phyloP scores from a whole-genome alignment of 768 basidiomycete genomes.

The Mycena epipterygia region DNA sequence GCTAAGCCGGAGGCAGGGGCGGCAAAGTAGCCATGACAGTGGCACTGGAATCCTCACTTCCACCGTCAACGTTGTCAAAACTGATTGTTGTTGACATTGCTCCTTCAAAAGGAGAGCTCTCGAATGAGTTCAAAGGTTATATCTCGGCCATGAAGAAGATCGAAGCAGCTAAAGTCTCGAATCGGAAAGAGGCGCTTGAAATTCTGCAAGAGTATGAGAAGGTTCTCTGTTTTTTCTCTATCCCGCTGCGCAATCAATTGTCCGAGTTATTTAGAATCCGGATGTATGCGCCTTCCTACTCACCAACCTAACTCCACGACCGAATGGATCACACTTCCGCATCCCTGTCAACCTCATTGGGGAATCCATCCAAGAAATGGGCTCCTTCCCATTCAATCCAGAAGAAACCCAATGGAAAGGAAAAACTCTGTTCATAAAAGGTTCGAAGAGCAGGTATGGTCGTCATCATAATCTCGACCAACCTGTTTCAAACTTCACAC shows the following conservation, averaged over 20 bases:
- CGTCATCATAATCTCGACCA: not conserved
- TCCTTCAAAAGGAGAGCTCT: constrained; percentile 71
- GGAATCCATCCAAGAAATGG: constrained; percentile 74
- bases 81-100: constrained; percentile 89
- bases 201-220: constrained; percentile 74
- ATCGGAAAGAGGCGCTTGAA: constrained; percentile 78
- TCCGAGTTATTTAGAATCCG: constrained; percentile 65
- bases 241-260: not conserved
- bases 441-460: constrained; percentile 79
- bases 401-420: constrained; percentile 69
- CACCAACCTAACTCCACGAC: constrained; percentile 76
- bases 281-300: constrained; percentile 85
- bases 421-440: constrained; percentile 81
- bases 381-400: constrained; percentile 81
- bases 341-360: constrained; percentile 80
- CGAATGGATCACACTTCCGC: constrained; percentile 64
- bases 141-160: constrained; percentile 82
- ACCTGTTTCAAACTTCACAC: not conserved
- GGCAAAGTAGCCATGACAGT: constrained; percentile 86
- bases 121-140: constrained; percentile 75
- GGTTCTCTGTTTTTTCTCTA: constrained; percentile 49
- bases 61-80: constrained; percentile 58
- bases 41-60: constrained; percentile 63
- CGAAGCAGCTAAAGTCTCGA: constrained; percentile 67
- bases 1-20: constrained; percentile 66